Conservation (phyloP, 106 monocot genomes). For the Phalaenopsis equestris region DNA sequence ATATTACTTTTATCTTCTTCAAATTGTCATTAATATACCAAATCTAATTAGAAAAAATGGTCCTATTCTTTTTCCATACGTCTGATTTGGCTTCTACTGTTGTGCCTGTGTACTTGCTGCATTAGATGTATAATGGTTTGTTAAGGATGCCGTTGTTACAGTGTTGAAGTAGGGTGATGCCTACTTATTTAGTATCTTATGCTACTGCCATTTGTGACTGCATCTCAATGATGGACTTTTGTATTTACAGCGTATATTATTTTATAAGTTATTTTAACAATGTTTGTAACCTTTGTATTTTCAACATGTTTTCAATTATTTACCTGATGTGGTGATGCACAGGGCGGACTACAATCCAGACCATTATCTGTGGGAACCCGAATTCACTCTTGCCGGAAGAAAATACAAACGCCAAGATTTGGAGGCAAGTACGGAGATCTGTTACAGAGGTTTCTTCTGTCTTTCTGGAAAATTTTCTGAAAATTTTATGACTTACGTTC, state of each 20-base stretch:
- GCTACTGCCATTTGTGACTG: neutral
- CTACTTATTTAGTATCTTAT: neutral
- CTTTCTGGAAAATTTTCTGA: constrained; percentile 17
- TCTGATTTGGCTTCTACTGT: neutral
- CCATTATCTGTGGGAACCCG: constrained; percentile 92
- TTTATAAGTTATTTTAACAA: neutral
- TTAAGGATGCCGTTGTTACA: neutral
- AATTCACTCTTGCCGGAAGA: constrained; percentile 93
- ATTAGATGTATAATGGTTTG: neutral
- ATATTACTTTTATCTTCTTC: neutral
- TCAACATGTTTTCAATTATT: neutral
- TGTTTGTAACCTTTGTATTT: neutral
- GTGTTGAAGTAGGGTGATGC: neutral
- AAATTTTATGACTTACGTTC: neutral
- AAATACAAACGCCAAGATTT: constrained; percentile 93
- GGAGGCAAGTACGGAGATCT: constrained; percentile 94
- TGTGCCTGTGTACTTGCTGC: neutral
- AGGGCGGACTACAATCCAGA: constrained; percentile 97
- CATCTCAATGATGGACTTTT: neutral
- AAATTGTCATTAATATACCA: neutral
- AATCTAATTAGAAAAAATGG: neutral
- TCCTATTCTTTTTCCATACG: neutral
- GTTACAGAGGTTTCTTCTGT: constrained; percentile 41
- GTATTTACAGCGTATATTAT: neutral
- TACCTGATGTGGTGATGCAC: constrained; percentile 21